phyloP scores from a whole-genome alignment of 306 rosid genomes.

The Cicer bijugum region DNA sequence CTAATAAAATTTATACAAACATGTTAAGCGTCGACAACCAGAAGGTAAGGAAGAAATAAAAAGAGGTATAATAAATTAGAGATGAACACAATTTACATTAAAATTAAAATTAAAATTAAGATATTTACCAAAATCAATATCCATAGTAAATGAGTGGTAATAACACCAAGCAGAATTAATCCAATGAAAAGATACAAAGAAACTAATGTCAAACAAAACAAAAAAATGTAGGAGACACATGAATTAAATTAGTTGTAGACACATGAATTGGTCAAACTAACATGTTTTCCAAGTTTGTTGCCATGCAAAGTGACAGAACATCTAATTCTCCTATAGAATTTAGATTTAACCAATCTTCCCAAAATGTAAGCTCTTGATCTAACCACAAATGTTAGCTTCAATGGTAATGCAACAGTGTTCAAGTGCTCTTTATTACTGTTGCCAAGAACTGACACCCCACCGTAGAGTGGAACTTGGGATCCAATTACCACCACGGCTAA shows the following conservation, averaged over 20 bases:
- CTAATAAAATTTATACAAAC: too few relatives aligned
- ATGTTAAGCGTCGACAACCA: too few relatives aligned
- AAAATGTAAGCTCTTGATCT: slow-evolving; percentile 86
- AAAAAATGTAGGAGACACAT: not conserved
- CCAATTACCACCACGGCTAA: slow-evolving; percentile 59
- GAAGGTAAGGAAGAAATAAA: too few relatives aligned
- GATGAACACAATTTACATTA: not conserved
- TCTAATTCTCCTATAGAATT: slow-evolving; percentile 62
- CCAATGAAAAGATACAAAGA: not conserved
- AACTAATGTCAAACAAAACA: too few relatives aligned
- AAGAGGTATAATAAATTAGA: too few relatives aligned
- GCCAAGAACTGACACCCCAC: slow-evolving; percentile 62
- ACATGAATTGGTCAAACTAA: slow-evolving; percentile 63
- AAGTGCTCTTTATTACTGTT: slow-evolving; percentile 41
- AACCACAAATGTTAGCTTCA: slow-evolving; percentile 73
- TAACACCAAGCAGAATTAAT: not conserved
- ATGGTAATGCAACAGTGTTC: slow-evolving; percentile 56
- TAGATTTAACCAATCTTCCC: slow-evolving; percentile 79
- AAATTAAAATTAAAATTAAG: not conserved
- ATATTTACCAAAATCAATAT: not conserved
- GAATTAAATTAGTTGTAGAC: slow-evolving; percentile 51
- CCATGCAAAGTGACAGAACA: slow-evolving; percentile 73
- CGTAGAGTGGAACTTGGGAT: slow-evolving; percentile 79
- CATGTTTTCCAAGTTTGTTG: slow-evolving; percentile 67
- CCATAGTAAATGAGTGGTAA: not conserved